Conservation (phyloP, 2,329 filamentous ascomycete species). For the Neofusicoccum parvum region DNA sequence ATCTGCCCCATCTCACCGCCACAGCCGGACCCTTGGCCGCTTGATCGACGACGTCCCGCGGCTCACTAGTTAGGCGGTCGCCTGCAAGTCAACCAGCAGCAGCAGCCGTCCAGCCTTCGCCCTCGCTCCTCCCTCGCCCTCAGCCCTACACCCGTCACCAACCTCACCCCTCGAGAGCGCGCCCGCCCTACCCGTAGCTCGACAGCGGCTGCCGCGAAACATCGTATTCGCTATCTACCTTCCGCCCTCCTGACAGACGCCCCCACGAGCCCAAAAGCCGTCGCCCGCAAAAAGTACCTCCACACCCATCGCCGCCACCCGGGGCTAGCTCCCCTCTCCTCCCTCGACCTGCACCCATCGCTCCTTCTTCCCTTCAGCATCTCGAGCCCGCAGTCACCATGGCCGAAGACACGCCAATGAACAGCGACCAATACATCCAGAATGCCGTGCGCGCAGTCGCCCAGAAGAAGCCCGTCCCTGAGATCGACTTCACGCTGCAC, state of each 20-base stretch:
- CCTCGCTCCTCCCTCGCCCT: not conserved
- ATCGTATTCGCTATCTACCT: conserved; percentile 4
- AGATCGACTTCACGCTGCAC: conserved; percentile 98
- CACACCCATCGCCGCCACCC: conserved; percentile 4
- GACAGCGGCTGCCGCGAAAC: not conserved
- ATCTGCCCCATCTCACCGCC: conserved; percentile 10
- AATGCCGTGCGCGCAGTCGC: conserved; percentile 89
- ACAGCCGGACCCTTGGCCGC: conserved; percentile 19
- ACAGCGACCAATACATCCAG: conserved; percentile 62
- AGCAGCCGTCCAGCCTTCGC: not conserved
- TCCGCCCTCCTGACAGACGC: not conserved
- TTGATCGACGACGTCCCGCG: conserved; percentile 21
- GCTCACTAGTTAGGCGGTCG: conserved; percentile 16
- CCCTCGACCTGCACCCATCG: conserved; percentile 3
- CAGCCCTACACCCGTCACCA: not conserved
- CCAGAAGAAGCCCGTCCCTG: conserved; percentile 92
- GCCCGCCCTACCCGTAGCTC: not conserved
- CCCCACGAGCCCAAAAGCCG: not conserved
- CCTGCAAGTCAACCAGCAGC: not conserved
- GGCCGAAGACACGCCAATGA: conserved; percentile 28
- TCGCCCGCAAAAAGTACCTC: conserved; percentile 6
- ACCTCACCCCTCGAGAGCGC: not conserved
- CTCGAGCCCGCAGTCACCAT: conserved; percentile 33
- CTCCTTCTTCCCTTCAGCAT: not conserved
- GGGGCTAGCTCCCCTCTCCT: conserved; percentile 7